Evolutionary conservation across 2,329 filamentous ascomycete genomes (phyloP), one percentile per base, ranked within the genome.

Genomic region (Parastagonospora avenae): DNA sequence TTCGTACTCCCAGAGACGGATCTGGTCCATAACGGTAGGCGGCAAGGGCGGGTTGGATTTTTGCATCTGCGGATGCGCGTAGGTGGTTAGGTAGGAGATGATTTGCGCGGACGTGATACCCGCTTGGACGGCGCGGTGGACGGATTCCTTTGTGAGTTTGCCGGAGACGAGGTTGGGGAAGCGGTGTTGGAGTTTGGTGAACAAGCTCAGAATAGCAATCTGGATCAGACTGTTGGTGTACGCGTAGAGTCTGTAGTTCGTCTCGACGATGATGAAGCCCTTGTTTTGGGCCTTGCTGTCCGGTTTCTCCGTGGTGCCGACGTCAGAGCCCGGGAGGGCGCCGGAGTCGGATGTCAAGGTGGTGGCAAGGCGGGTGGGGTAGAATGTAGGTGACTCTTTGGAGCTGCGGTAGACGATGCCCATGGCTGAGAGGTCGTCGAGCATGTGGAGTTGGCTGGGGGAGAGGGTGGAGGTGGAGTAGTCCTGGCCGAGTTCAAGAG

Each of bases 51-150:
- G 89, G 0, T 84, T 82, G 37, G 84, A 81, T 55, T 89, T 88
- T 63, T 89, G 87, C 85, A 99, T 91, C 74, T 97, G 91, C 38
- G 95, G 92, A 76, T 99, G 94, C 0, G 94, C 94, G 75, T 99
- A 93, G 4, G 90, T 89, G 7, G 88, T 86, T 1, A 99, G 85
- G 76, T 97, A 99, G 14, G 88, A 87, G 65, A 99, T 93, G 72
- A 99, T 96, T 72, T 99, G 94, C 64, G 96, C 89, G 12, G 91
- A 88, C 0, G 92, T 97, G 77, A 99, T 99, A 67, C 94, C 94
- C 69, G 89, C 88, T 54, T 86, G 82, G 59, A 97, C 92, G 55
- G 95, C 95, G 51, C 87, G 85, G 48, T 91, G 90, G 64, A 97
- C 89, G 11, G 92, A 96, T 46, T 90, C 83, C 55, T 95, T 91